Conservation (phyloP, 345 rosid species). For the Erodium maritimum region DNA sequence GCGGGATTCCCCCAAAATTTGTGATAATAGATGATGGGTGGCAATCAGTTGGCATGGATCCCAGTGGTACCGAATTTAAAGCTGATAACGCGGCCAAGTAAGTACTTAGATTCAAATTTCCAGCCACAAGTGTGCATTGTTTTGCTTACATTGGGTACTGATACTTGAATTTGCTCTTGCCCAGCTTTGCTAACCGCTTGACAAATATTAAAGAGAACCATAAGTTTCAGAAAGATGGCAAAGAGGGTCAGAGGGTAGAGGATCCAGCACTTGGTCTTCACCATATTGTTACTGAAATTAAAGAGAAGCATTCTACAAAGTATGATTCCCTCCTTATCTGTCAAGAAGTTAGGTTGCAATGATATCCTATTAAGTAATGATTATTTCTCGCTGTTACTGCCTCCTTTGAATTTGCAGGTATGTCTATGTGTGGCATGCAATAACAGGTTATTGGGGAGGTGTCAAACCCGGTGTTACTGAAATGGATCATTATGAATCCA, state of each 20-base stretch:
- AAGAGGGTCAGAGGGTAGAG: slow-evolving; percentile 40
- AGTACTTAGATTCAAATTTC: slow-evolving; percentile 3
- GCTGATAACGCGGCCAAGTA: slow-evolving; percentile 64
- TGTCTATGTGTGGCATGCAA: slow-evolving; percentile 56
- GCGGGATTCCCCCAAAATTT: slow-evolving; percentile 52
- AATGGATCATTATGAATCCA: slow-evolving; percentile 50
- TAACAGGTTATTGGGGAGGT: slow-evolving; percentile 74
- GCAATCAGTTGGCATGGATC: slow-evolving; percentile 68
- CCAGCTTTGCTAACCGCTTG: slow-evolving; percentile 54
- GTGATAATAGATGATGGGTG: slow-evolving; percentile 63
- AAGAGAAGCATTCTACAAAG: slow-evolving; percentile 42
- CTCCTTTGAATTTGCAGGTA: slow-evolving; percentile 18
- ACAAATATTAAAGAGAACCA: slow-evolving; percentile 51
- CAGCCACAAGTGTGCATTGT: neutral
- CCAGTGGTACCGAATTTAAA: slow-evolving; percentile 17
- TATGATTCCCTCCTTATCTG: slow-evolving; percentile 12
- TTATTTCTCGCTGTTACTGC: neutral
- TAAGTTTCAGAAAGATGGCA: slow-evolving; percentile 55
- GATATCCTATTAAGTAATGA: neutral
- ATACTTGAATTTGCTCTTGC: slow-evolving; percentile 1
- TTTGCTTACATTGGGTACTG: neutral
- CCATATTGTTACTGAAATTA: slow-evolving; percentile 43
- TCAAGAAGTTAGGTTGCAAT: neutral
- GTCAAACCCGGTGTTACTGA: slow-evolving; percentile 30
- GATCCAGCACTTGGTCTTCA: slow-evolving; percentile 49